Percentiles rank a stretch among this genome's conserved stretches.
These are phyloP conservation scores for Plenodomus biglobosus DNA, from an alignment of 2,329 filamentous ascomycete species.

Conservation along the genomic window DNA sequence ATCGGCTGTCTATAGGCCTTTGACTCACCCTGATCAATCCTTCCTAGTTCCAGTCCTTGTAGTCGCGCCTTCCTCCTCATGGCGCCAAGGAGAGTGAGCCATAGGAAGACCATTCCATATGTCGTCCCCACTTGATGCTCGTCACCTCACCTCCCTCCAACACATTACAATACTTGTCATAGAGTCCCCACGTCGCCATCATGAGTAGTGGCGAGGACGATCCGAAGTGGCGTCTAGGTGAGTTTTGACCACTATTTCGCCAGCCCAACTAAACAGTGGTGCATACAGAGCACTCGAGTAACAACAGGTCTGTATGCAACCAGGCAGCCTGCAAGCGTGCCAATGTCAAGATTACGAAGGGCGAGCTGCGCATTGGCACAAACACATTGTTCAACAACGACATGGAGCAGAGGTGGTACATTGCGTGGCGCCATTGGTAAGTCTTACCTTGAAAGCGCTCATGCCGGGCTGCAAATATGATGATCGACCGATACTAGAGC, in stretches of 20 bases:
- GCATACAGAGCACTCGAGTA: conserved; percentile 12
- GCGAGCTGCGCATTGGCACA: conserved; percentile 72
- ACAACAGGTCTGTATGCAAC: conserved; percentile 54
- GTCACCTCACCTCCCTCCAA: background rate
- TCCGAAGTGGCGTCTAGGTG: conserved; percentile 21
- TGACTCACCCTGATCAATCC: too few species aligned
- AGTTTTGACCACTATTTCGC: background rate
- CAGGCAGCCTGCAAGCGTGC: conserved; percentile 70
- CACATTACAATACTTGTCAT: too few species aligned
- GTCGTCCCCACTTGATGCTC: background rate
- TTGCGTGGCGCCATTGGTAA: conserved; percentile 80
- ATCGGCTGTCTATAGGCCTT: too few species aligned
- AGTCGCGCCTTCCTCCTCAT: background rate
- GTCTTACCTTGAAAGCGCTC: conserved; percentile 22
- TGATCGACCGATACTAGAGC: too few species aligned
- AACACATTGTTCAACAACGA: conserved; percentile 60
- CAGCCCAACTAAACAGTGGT: background rate
- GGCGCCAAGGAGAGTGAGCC: background rate
- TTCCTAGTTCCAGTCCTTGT: too few species aligned
- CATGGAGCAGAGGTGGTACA: conserved; percentile 60
- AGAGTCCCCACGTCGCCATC: background rate
- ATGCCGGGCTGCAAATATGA: too few species aligned
- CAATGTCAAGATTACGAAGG: conserved; percentile 65
- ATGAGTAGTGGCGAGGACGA: conserved; percentile 1
- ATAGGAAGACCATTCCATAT: too few species aligned